Conservation (phyloP, 2,329 filamentous ascomycete species). For the Hirsutella minnesotensis region DNA sequence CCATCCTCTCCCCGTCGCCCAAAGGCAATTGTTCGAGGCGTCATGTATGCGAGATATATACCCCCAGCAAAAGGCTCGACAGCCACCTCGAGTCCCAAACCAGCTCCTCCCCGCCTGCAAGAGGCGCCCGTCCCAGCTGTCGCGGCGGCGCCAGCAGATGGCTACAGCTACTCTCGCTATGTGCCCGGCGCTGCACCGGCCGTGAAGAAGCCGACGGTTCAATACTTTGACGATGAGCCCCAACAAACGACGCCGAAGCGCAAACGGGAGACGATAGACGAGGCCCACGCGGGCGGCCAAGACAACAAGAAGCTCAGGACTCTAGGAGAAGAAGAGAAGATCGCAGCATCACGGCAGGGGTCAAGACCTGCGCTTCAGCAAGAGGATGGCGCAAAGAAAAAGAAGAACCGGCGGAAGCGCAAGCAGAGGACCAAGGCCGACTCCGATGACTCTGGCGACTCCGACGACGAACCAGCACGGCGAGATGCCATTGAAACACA, state of each 20-base stretch:
- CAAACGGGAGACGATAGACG: constrained; percentile 22
- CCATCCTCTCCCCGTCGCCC: no score
- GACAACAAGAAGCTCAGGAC: constrained; percentile 23
- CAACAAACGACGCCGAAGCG: constrained; percentile 17
- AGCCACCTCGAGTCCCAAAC: background rate
- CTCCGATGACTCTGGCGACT: constrained; percentile 6
- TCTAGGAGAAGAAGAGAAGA: constrained; percentile 3
- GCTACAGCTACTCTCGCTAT: constrained; percentile 28
- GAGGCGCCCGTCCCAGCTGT: background rate
- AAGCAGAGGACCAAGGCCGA: constrained; percentile 17
- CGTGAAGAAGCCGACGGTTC: constrained; percentile 7
- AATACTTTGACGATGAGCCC: constrained; percentile 18
- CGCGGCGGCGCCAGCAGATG: constrained; percentile 7
- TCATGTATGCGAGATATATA: constrained; percentile 32
- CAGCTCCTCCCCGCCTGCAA: constrained; percentile 1
- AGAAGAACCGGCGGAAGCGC: constrained; percentile 24
- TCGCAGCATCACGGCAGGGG: constrained; percentile 4
- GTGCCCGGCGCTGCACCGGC: constrained; percentile 19
- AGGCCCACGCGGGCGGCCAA: constrained; percentile 10
- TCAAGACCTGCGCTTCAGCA: constrained; percentile 2
- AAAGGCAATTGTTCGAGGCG: constrained; percentile 7
- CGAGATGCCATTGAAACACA: background rate
- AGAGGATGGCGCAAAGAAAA: constrained; percentile 7
- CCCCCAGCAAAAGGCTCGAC: constrained; percentile 18
- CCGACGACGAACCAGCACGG: constrained; percentile 8